Base-by-base conservation (phyloP, 2,329 filamentous ascomycete genomes). In the Xylaria arbuscula region DNA sequence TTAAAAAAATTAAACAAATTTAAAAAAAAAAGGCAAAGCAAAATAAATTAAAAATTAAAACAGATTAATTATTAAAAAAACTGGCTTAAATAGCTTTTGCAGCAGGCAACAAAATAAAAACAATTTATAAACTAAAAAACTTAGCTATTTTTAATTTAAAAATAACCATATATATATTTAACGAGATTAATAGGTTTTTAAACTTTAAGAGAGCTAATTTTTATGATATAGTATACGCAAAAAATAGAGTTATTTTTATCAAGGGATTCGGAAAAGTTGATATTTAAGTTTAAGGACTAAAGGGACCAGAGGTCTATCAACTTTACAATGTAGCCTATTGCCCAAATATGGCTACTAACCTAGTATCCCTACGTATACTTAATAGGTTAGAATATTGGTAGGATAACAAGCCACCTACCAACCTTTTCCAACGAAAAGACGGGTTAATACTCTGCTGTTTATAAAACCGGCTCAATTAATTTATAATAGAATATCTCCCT, bases 191-290 rank as follows among this genome's bases (percentile, higher is more conserved):
- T 48, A 48, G 22, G 45, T 48, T 48, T 48, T 48, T 48, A 48
- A 48, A 48, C 11, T 48, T 48, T 48, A 48, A 48, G 22, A 48
- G 22, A 24, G 45, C 19, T 48, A 48, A 48, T 24, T 48, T 48
- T 22, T 22, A 48, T 24, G 22, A 48, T 48, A 22, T 22, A 48
- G 22, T 48, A 48, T 48, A 48, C 22, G 22, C 22, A 22, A 48
- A 48, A 48, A 48, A 48, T 48, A 48, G 22, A n/a, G n/a, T n/a
- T 48, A 48, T 48, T 48, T 48, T 48, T 22, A 22, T 48, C 22
- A 22, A 48, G 10, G 10, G 10, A 36, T n/a, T n/a, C n/a, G n/a
- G n/a, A n/a, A n/a, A n/a, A n/a, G n/a, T n/a, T n/a, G n/a, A n/a
- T n/a, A n/a, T n/a, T n/a, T n/a, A n/a, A n/a, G n/a, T n/a, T n/a